These are phyloP conservation scores for Chaetomium tenue DNA, from an alignment of 495 filamentous ascomycete genomes.

Conservation along the genomic window DNA sequence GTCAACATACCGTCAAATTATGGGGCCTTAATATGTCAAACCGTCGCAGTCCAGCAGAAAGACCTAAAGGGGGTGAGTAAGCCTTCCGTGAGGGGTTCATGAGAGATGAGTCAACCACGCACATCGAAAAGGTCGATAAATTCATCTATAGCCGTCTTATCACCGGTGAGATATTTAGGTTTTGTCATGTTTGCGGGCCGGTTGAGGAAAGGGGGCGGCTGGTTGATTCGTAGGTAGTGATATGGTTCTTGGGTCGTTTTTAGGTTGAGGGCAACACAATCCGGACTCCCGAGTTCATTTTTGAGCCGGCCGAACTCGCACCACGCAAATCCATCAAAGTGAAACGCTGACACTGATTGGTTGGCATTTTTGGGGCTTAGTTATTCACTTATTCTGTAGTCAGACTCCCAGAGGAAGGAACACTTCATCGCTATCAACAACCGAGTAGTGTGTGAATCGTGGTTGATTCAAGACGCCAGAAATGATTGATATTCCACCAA, in stretches of 20 bases:
- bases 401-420: neutral
- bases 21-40: slow-evolving; percentile 38
- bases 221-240: neutral
- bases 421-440: neutral
- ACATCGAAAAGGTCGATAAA: slow-evolving; percentile 93
- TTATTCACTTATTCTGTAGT: neutral
- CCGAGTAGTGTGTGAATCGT: neutral
- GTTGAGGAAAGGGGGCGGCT: neutral
- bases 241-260: too few species aligned
- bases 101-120: slow-evolving; percentile 35
- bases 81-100: neutral
- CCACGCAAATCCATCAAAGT: neutral
- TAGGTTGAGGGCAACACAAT: neutral
- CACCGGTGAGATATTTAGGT: slow-evolving; percentile 78
- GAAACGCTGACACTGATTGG: neutral
- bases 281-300: neutral
- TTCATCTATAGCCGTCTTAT: slow-evolving; percentile 67
- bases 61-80: slow-evolving; percentile 52
- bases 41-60: slow-evolving; percentile 98
- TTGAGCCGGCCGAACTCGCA: neutral
- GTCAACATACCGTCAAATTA: slow-evolving; percentile 10
- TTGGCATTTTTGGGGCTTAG: neutral
- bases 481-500: neutral
- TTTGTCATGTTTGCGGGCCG: slow-evolving; percentile 25
- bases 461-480: neutral